Evolutionary conservation across 805 yeast species (phyloP), one percentile per base, ranked within the genome.

Genomic region (Groenewaldozyma salmanticensis): DNA sequence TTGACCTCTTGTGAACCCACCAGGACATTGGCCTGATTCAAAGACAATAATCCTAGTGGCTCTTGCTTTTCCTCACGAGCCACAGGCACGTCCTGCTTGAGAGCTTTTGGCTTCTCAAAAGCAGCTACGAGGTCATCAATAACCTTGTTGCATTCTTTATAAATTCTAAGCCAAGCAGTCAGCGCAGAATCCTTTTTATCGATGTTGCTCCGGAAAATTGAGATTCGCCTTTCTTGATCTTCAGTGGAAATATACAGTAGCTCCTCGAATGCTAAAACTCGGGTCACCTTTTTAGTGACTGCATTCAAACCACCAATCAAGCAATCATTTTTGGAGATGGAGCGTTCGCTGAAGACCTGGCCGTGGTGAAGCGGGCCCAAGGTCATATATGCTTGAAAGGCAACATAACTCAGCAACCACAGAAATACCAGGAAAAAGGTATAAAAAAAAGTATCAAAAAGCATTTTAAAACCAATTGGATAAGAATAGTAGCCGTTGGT

Each of bases 231-330:
- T 9, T 41, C 47, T 11, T 49, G 44, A 33, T 53, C 49, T 24
- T 47, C 47, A 27, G 47, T 45, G 4, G 65, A 54, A 32, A 66
- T 57, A 19, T 43, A 42, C 13, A 46, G 39, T 7, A 67, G 52
- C 42, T 66, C 71, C 35, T 59, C 55, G 53, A 62, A 66, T 1
- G 71, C 70, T 16, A 54, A 47, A 5, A 59, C 44, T 35, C 54
- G 48, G 4, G 62, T 51, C 6, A 60, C 47, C 1, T 53, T 51
- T 18, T 54, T 46, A 7, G 44, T 43, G 2, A 33, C n/a, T 13
- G 52, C 45, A 4, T 49, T 34, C 27, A 67, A 47, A 1, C 71
- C 71, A 4, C 60, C 47, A 3, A 65, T 46, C 29, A 66, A 48
- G 5, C 68, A 55, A n/a, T 58, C 64, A 33, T 65, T 65, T 6